Evolutionary conservation across 805 yeast species (phyloP), one percentile per base, ranked within the genome.

Genomic region (Lipomyces yamanashiensis): DNA sequence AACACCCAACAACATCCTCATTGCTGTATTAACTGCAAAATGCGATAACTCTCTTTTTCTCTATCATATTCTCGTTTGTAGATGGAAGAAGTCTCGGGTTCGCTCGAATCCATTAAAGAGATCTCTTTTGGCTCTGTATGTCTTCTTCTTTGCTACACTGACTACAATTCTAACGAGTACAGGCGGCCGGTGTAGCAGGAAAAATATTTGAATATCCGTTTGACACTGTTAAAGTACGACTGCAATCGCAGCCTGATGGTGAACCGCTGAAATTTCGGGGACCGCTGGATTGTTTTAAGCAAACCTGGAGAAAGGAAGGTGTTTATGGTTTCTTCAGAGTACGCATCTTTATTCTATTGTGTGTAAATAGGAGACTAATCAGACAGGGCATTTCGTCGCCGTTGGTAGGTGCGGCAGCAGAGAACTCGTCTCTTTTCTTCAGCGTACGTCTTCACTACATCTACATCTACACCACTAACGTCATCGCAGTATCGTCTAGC

Each of bases 121-220:
- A 44, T 63, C 23, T 17, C 58, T 7, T 63, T 58, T 23, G 66
- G 66, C 36, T 63, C 66, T 34, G 66, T 59, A 58, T 13, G 64
- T 47, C 15, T 6, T 34, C 40, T 7, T 28, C 40, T 8, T 13
- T 28, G 28, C 28, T 5, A 28, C n/a, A n/a, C n/a, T n/a, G n/a
- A 28, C 2, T 28, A 28, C 28, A 28, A 28, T 28, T 28, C 15
- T 21, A 34, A n/a, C 13, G 6, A 39, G 23, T 41, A 9, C 21
- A 66, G 2, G 70, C 83, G 0, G 84, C 97, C 0, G 98, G 98
- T 15, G 88, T 90, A 60, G 75, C 85, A 2, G 97, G 96, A 1
- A 93, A 92, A 73, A 70, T 88, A 37, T 83, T 92, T 12, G 98
- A 92, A 75, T 92, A 86, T 71, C 98, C 98, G 0, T 91, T 92